Evolutionary conservation across 2,329 filamentous ascomycete species (phyloP).

Genomic region (Ophiognomonia clavigignenti-juglandacearum): DNA sequence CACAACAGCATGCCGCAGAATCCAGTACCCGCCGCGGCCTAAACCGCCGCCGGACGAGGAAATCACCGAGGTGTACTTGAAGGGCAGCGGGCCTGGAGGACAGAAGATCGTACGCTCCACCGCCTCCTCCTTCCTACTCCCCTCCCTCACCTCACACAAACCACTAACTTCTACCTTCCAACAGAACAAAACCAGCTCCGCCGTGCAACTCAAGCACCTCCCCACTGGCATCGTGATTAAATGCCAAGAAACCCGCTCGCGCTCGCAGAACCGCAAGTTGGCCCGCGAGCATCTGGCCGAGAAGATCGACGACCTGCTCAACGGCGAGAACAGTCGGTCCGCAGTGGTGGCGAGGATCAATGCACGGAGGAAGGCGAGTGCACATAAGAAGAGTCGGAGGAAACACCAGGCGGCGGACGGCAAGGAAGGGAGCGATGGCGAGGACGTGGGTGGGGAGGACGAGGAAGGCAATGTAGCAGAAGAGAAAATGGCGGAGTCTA

Average conservation of each 20-base stretch:
- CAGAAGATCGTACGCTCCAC: constrained; percentile 76
- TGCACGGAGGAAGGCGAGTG: constrained; percentile 68
- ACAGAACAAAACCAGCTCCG: constrained; percentile 92
- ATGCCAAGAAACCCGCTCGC: constrained; percentile 83
- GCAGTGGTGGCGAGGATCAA: constrained; percentile 60
- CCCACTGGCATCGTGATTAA: constrained; percentile 93
- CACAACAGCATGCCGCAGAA: constrained; percentile 25
- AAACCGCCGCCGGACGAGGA: constrained; percentile 70
- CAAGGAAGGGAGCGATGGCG: constrained; percentile 6
- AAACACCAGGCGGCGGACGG: constrained; percentile 65
- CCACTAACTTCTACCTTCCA: background rate
- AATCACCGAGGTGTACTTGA: constrained; percentile 80
- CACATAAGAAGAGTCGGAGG: constrained; percentile 73
- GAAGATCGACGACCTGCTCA: constrained; percentile 64
- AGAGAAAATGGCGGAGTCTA: too few relatives aligned
- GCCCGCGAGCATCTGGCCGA: constrained; percentile 74
- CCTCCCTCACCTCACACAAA: background rate
- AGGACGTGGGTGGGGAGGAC: constrained; percentile 12
- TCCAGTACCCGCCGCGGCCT: constrained; percentile 64
- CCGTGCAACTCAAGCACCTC: constrained; percentile 85
- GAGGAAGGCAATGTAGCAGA: constrained; percentile 2
- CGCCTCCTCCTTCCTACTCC: constrained; percentile 2
- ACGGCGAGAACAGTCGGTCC: constrained; percentile 65
- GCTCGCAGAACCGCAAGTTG: constrained; percentile 80
- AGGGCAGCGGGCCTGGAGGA: constrained; percentile 86